Base-by-base conservation (phyloP, 768 basidiomycete genomes). In the Macrolepiota fuliginosa region DNA sequence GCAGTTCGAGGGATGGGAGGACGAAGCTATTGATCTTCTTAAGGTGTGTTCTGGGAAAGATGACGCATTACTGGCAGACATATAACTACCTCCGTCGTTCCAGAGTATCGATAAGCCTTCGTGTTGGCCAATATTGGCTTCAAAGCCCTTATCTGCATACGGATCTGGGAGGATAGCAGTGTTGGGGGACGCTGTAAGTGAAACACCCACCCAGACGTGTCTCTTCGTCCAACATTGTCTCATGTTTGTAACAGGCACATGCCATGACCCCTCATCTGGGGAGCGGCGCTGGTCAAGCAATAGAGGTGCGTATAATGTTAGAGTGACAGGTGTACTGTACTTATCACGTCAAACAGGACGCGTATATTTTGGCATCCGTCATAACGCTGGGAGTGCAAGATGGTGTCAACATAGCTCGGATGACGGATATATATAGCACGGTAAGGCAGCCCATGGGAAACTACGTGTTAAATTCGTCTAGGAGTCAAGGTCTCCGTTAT, bases 201-300 rank as follows among this genome's bases (percentile, higher is more conserved):
- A 49, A 56, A 35, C 35, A 1, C 35, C 13, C 56, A 9, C 5
- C 35, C 54, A n/a, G 56, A 11, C n/a, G 12, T 15, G 2, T 55
- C 29, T 9, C 35, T n/a, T 7, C 19, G 12, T 45, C 29, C 37
- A 54, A 19, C 4, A 32, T 46, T 25, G 17, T 12, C 9, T 27
- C 7, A 9, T 53, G 19, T 7, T 32, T 45, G 13, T 19, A 29
- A 39, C 52, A 73, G 74, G 78, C 79, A 39, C 79, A 81, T 67
- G 78, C 79, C 10, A 81, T 80, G 79, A 70, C 72, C 2, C 76
- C 81, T 6, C 77, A 80, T 69, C 75, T 77, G 61, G 81, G 79
- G n/a, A 77, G 79, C 9, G 80, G 80, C 29, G 79, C 80, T n/a
- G 80, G 79, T 3, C 79, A 81, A 67, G 80, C 79, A 10, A 76